These are phyloP conservation scores for Wallacemonas collosoma DNA, from an alignment of 208 protist species.

Conservation along the genomic window DNA sequence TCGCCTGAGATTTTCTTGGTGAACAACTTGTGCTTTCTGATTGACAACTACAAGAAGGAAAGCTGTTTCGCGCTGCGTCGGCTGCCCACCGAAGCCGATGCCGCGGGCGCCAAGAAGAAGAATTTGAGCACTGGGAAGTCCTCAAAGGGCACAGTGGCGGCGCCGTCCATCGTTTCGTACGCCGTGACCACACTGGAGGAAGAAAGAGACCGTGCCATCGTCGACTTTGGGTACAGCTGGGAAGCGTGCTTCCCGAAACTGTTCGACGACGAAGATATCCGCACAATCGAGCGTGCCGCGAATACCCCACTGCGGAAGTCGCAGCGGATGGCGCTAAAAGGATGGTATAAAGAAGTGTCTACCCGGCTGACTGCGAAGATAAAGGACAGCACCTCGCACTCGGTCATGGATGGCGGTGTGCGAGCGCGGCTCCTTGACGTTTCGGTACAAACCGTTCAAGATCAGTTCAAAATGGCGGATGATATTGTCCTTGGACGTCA, in stretches of 20 bases:
- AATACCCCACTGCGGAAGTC: constrained; percentile 51
- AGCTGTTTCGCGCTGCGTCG: constrained; percentile 57
- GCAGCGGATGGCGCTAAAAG: constrained; percentile 74
- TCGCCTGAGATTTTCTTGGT: constrained; percentile 74
- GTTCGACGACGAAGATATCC: constrained; percentile 31
- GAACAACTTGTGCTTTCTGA: constrained; percentile 78
- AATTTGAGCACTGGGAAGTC: not conserved
- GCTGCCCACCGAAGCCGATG: constrained; percentile 11
- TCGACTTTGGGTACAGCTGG: constrained; percentile 75
- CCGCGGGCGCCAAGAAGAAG: constrained; percentile 1
- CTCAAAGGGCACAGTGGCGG: constrained; percentile 8
- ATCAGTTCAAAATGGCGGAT: constrained; percentile 51
- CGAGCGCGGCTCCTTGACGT: constrained; percentile 62
- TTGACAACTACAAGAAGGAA: constrained; percentile 73
- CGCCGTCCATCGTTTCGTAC: constrained; percentile 42
- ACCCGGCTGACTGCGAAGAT: constrained; percentile 43
- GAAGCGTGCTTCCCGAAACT: constrained; percentile 64
- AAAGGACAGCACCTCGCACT: constrained; percentile 48
- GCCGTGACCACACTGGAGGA: constrained; percentile 53
- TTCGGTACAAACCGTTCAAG: constrained; percentile 46
- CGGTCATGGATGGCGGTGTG: constrained; percentile 55
- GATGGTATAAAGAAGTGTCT: constrained; percentile 58
- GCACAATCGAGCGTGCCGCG: constrained; percentile 36
- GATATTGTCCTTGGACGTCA: constrained; percentile 42
- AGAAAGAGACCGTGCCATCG: constrained; percentile 52